A percentile compares a stretch with the other conserved stretches of the same genome.
Conservation (phyloP, 148 eudicot species). For the Euryodendron excelsum region DNA sequence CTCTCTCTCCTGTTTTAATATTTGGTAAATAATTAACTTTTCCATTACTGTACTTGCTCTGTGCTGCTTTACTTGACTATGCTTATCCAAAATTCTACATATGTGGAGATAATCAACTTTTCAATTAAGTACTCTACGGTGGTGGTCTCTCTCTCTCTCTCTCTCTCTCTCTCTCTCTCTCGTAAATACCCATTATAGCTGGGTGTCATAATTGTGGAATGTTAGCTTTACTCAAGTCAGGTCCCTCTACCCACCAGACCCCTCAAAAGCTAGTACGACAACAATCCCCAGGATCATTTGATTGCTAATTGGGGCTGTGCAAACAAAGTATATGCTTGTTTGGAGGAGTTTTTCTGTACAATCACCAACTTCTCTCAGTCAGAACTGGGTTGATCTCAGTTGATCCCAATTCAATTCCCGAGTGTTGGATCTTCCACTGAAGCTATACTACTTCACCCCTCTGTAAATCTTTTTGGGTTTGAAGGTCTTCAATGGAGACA, state of each 20-base stretch:
- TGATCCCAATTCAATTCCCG: background rate
- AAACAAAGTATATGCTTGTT: background rate
- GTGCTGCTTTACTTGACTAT: background rate
- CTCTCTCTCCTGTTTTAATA: background rate
- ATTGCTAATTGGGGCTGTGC: background rate
- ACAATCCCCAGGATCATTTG: background rate
- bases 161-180: conserved; percentile 4
- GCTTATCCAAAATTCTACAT: too few species aligned
- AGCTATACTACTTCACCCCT: background rate
- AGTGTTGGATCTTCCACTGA: background rate
- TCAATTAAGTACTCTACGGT: too few species aligned
- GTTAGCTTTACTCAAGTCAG: conserved; percentile 17
- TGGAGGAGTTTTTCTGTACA: background rate
- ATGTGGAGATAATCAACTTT: too few species aligned
- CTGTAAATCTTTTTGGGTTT: conserved; percentile 19
- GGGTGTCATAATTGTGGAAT: conserved; percentile 18
- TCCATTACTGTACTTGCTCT: background rate
- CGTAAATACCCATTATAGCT: background rate
- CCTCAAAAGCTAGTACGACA: background rate
- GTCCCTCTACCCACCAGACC: background rate
- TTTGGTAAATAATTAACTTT: background rate
- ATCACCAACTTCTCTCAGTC: background rate
- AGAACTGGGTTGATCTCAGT: background rate
- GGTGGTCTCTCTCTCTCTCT: background rate
- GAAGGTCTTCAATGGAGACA: conserved; percentile 56